A percentile compares a stretch with the other conserved stretches of the same genome.
Evolutionary conservation across 805 yeast species (phyloP).

Genomic region (Yarrowia sp.): DNA sequence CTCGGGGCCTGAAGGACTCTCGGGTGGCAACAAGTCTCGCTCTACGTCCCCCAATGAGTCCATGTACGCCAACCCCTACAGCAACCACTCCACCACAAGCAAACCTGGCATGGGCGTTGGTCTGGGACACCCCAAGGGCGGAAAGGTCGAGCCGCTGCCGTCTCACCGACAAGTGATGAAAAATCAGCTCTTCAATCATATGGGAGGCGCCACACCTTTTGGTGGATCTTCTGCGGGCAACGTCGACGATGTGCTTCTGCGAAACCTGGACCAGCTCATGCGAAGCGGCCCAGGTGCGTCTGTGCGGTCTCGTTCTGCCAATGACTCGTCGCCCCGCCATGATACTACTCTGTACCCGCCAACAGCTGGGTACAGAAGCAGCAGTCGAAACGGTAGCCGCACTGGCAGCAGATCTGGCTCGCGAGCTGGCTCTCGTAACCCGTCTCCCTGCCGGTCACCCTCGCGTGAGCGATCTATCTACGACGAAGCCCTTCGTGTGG

Average conservation of each 20-base stretch:
- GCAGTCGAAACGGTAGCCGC: constrained; percentile 25
- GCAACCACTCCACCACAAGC: constrained; percentile 20
- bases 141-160: not conserved
- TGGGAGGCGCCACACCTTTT: constrained; percentile 20
- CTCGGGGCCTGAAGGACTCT: constrained; percentile 2
- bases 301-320: constrained; percentile 18
- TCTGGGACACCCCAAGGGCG: constrained; percentile 5
- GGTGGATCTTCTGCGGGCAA: constrained; percentile 8
- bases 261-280: constrained; percentile 19
- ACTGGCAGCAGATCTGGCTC: constrained; percentile 16
- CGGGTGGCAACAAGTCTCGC: not conserved
- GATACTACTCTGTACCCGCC: constrained; percentile 12
- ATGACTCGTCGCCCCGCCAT: constrained; percentile 5
- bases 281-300: constrained; percentile 20
- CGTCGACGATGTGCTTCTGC: constrained; percentile 16
- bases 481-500: constrained; percentile 18
- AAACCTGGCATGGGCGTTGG: constrained; percentile 17
- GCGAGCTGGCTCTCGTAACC: constrained; percentile 16
- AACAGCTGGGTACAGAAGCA: constrained; percentile 24
- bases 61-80: not conserved
- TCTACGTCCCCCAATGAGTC: constrained; percentile 9
- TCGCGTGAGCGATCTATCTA: constrained; percentile 5
- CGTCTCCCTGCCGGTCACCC: not conserved
- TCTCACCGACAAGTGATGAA: constrained; percentile 9
- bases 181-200: not conserved